A percentile compares a stretch with the other conserved stretches of the same genome.
Conservation (phyloP, 768 basidiomycete genomes). For the Suillus paluster region DNA sequence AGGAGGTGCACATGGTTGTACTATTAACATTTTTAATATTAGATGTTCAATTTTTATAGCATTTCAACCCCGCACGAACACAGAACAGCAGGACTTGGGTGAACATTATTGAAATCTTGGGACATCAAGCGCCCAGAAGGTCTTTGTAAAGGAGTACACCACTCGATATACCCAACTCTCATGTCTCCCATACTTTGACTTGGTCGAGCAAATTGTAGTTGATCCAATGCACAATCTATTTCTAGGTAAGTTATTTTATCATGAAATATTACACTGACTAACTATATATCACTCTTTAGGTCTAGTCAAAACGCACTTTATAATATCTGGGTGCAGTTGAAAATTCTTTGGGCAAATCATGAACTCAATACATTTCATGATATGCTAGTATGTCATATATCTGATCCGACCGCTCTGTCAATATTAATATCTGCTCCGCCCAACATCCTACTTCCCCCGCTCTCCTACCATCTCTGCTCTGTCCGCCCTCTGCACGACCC, state of each 20-base stretch:
- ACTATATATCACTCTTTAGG: slow-evolving; percentile 10
- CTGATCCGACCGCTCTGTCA: no score
- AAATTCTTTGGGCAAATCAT: slow-evolving; percentile 17
- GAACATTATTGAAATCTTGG: slow-evolving; percentile 14
- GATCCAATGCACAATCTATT: slow-evolving; percentile 41
- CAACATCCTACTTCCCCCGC: no score
- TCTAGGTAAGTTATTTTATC: slow-evolving; percentile 20
- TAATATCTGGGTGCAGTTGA: slow-evolving; percentile 32
- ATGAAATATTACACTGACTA: background rate
- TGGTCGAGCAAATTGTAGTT: slow-evolving; percentile 29
- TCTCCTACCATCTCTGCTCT: no score
- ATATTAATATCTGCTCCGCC: no score
- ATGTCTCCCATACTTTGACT: slow-evolving; percentile 35
- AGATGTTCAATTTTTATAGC: no score
- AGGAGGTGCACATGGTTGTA: slow-evolving; percentile 23
- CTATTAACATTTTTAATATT: no score
- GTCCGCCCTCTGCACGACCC: no score
- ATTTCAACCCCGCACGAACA: no score
- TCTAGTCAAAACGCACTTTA: slow-evolving; percentile 32
- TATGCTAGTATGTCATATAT: background rate
- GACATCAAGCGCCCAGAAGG: slow-evolving; percentile 7
- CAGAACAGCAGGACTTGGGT: no score
- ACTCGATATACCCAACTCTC: slow-evolving; percentile 30
- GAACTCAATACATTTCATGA: background rate
- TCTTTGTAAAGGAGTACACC: slow-evolving; percentile 20